phyloP scores from a whole-genome alignment of 805 yeast genomes.

The Millerozyma miso region DNA sequence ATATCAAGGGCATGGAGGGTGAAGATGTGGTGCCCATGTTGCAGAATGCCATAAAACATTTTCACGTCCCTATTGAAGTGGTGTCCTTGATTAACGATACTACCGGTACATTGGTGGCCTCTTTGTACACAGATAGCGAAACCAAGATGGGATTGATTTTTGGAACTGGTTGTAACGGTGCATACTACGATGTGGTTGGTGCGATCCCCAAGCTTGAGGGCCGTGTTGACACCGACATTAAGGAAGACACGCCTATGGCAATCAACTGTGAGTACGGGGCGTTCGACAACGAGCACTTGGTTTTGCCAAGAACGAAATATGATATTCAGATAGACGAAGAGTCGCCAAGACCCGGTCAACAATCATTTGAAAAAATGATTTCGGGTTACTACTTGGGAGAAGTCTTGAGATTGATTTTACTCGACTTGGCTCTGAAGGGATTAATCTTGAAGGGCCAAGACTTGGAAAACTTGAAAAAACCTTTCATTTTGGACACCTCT shows the following conservation, averaged over 20 bases:
- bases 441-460: slow-evolving; percentile 70
- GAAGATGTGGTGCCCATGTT: slow-evolving; percentile 90
- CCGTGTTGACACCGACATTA: slow-evolving; percentile 57
- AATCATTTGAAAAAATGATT: slow-evolving; percentile 93
- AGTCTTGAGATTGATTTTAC: slow-evolving; percentile 70
- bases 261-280: slow-evolving; percentile 99
- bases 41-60: slow-evolving; percentile 64
- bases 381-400: slow-evolving; percentile 97
- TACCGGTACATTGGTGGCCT: slow-evolving; percentile 94
- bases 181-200: slow-evolving; percentile 75
- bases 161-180: slow-evolving; percentile 98
- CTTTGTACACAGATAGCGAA: slow-evolving; percentile 83
- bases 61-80: slow-evolving; percentile 72
- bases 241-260: slow-evolving; percentile 73
- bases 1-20: slow-evolving; percentile 90
- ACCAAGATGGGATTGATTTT: slow-evolving; percentile 93
- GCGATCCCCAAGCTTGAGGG: slow-evolving; percentile 83
- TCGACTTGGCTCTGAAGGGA: slow-evolving; percentile 64
- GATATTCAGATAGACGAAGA: slow-evolving; percentile 76
- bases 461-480: slow-evolving; percentile 51
- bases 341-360: slow-evolving; percentile 96
- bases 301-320: slow-evolving; percentile 86
- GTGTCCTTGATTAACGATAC: slow-evolving; percentile 95
- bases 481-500: slow-evolving; percentile 84
- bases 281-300: slow-evolving; percentile 82